Evolutionary conservation across 345 rosid genomes (phyloP).

Genomic region (Isatis tinctoria): DNA sequence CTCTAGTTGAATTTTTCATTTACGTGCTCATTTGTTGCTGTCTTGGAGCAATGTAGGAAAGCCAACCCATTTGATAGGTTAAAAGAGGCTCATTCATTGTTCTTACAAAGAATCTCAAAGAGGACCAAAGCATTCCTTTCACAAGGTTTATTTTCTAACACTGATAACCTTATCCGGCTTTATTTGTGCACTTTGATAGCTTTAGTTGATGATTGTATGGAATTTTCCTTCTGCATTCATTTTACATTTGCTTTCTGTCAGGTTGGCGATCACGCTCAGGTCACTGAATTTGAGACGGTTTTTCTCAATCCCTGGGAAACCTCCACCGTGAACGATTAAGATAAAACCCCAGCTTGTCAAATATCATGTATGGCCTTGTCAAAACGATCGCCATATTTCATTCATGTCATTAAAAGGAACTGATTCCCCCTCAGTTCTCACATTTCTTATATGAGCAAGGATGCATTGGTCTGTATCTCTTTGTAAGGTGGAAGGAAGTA

Average conservation of each 20-base stretch:
- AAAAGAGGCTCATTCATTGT: conserved; percentile 51
- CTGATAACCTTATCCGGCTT: too few relatives aligned
- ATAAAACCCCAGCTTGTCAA: conserved; percentile 47
- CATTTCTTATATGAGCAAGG: too few relatives aligned
- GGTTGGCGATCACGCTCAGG: conserved; percentile 32
- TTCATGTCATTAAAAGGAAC: too few relatives aligned
- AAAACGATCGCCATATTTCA: too few relatives aligned
- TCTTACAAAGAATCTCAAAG: conserved; percentile 62
- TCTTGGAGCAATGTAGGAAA: conserved; percentile 44
- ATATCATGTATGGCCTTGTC: too few relatives aligned
- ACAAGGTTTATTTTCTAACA: conserved; percentile 40
- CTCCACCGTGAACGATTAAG: conserved; percentile 49
- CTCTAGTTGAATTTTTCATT: neutral
- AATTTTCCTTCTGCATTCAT: neutral
- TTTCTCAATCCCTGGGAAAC: conserved; percentile 67
- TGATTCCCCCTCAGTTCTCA: too few relatives aligned
- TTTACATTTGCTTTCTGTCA: conserved; percentile 27
- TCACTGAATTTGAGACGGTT: conserved; percentile 16
- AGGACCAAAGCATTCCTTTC: conserved; percentile 40
- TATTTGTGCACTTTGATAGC: too few relatives aligned
- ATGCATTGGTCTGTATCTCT: conserved; percentile 6
- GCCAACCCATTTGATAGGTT: conserved; percentile 67
- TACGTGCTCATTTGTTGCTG: neutral
- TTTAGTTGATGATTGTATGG: neutral
- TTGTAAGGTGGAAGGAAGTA: conserved; percentile 77